A percentile compares a stretch with the other conserved stretches of the same genome.
phyloP scores from a whole-genome alignment of 176 grass and related monocot genomes.

The Zizania latifolia region DNA sequence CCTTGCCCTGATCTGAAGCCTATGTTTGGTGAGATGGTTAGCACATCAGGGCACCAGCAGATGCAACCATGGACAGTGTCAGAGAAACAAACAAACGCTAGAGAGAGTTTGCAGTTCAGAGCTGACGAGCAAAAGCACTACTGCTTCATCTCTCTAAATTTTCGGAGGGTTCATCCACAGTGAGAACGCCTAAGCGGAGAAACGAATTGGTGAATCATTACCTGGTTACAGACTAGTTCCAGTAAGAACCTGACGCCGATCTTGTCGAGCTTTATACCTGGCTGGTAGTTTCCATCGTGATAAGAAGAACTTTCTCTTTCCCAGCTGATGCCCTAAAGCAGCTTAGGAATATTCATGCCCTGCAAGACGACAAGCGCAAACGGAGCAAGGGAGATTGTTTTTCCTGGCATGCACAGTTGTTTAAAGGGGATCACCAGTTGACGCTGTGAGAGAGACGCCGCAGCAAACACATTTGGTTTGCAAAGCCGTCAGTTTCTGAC shows the following conservation, averaged over 20 bases:
- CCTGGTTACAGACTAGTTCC: slow-evolving; percentile 32
- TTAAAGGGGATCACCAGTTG: slow-evolving; percentile 26
- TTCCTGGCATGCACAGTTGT: background rate
- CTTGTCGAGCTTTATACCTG: slow-evolving; percentile 7
- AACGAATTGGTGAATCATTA: slow-evolving; percentile 9
- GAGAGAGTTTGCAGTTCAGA: too few species aligned
- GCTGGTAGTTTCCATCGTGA: slow-evolving; percentile 7
- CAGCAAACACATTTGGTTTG: slow-evolving; percentile 14
- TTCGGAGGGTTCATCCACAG: background rate
- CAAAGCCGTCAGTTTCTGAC: background rate
- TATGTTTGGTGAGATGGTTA: slow-evolving; percentile 34
- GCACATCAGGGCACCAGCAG: slow-evolving; percentile 17
- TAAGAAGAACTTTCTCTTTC: slow-evolving; percentile 9
- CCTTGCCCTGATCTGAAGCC: slow-evolving; percentile 9
- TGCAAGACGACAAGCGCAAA: slow-evolving; percentile 41
- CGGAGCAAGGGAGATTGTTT: background rate
- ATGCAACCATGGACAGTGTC: background rate
- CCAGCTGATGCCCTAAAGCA: slow-evolving; percentile 40
- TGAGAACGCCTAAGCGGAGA: too few species aligned
- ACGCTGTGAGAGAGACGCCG: slow-evolving; percentile 25
- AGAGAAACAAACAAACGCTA: slow-evolving; percentile 12
- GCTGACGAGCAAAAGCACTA: background rate
- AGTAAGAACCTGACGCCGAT: slow-evolving; percentile 28
- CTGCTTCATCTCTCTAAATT: background rate
- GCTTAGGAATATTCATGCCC: slow-evolving; percentile 37